Conservation (phyloP, 1,284 basidiomycete species). For the Marasmius oreades region DNA sequence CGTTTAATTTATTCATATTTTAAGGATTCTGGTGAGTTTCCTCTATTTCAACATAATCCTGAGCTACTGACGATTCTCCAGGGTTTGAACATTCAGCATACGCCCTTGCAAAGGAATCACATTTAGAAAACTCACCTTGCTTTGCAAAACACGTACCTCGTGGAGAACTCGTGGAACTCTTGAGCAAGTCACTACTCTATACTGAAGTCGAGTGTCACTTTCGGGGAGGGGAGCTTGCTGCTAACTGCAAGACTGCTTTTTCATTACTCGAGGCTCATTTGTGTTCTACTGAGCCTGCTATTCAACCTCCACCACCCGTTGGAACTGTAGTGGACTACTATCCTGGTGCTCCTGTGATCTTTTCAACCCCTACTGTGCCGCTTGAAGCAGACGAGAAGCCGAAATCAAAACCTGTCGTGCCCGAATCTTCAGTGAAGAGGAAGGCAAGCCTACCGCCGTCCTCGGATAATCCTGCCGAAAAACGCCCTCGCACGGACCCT, state of each 20-base stretch:
- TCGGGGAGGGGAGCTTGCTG: slow-evolving; percentile 54
- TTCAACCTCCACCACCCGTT: slow-evolving; percentile 18
- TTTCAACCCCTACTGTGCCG: slow-evolving; percentile 13
- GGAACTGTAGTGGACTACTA: slow-evolving; percentile 12
- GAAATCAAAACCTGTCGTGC: background rate
- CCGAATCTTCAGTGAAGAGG: slow-evolving; percentile 34
- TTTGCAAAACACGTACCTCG: slow-evolving; percentile 72
- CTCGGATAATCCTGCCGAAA: slow-evolving; percentile 45
- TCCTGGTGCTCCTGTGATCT: slow-evolving; percentile 21
- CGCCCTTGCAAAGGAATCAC: slow-evolving; percentile 46
- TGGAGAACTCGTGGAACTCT: slow-evolving; percentile 76
- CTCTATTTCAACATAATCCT: background rate
- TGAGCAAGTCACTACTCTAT: slow-evolving; percentile 79
- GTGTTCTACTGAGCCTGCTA: slow-evolving; percentile 46
- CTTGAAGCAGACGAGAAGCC: background rate
- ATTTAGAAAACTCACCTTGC: slow-evolving; percentile 62
- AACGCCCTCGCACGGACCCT: slow-evolving; percentile 43
- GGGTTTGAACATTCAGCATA: slow-evolving; percentile 71
- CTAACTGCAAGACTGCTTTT: slow-evolving; percentile 63
- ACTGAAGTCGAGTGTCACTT: slow-evolving; percentile 83
- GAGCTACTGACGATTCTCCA: slow-evolving; percentile 63
- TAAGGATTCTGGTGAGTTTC: slow-evolving; percentile 63
- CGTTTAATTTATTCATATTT: slow-evolving; percentile 81
- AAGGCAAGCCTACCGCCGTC: slow-evolving; percentile 43
- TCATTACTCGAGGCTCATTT: slow-evolving; percentile 68